Evolutionary conservation across 371 early-diverging fungal genomes (phyloP), one percentile per base, ranked within the genome.

Genomic region (Chytridiales sp.): DNA sequence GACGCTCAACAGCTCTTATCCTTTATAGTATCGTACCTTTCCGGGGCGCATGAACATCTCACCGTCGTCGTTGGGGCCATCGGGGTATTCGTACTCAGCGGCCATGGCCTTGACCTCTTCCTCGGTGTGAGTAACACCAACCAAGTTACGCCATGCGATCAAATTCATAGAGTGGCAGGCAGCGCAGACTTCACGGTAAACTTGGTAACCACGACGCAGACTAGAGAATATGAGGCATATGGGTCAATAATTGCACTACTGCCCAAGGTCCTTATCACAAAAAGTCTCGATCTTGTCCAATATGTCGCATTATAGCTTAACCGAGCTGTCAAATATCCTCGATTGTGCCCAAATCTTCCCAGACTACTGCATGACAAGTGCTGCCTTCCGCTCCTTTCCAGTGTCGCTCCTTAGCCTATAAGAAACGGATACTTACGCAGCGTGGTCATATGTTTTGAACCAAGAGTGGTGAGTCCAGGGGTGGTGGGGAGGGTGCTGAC

Each of bases 151-250:
- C 88, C 87, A 97, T 67, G 91, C 84, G 61, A 97, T 84, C 60
- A 88, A 88, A 52, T 95, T 88, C 64, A 96, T 84, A 31, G 95
- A 94, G 80, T 97, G 98, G 82, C 98, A 97, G 42, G 94, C 90
- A 50, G 97, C 82, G 78, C 98, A 97, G 53, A 97, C 91, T 72
- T 97, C 98, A 80, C 90, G 90, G 85, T 95, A 97, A 30, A 97
- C 98, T 74, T 95, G 97, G 82, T 91, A 97, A 62, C 97, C 98
- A 79, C 97, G 95, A 68, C 96, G 94, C 51, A 96, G 87, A 69
- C 93, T 92, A 50, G 13, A 34, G 40, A 24, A 47, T 48, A 15
- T 34, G 15, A 19, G 34, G 24, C 22, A 31, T 27, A 24, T 43
- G 32, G 57, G 46, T 40, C 21, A 62, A 41, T 30, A 24, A 5